These are phyloP conservation scores for Agrocybe chaxingu DNA, from an alignment of 768 basidiomycete species.

Conservation along the genomic window DNA sequence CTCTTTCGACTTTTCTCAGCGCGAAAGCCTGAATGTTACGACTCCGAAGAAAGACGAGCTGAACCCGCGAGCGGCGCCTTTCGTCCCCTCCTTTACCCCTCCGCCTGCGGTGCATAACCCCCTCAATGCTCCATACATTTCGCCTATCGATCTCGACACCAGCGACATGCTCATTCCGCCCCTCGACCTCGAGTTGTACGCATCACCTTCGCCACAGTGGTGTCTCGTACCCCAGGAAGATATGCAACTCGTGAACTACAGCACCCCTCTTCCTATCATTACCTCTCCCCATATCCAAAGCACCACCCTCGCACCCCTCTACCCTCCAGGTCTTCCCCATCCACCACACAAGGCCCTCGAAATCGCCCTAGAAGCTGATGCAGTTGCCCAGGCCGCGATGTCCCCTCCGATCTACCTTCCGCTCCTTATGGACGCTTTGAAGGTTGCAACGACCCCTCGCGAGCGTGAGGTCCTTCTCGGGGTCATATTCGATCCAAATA, in stretches of 20 bases:
- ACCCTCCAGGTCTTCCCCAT: conserved; percentile 6
- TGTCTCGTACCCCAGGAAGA: neutral
- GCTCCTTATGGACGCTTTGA: conserved; percentile 1
- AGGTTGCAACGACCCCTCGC: neutral
- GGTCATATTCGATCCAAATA: conserved; percentile 2
- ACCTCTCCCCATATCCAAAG: neutral
- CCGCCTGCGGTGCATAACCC: neutral
- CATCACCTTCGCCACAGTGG: neutral
- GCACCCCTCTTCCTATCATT: neutral
- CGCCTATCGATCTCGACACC: conserved; percentile 2
- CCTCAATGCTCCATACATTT: neutral
- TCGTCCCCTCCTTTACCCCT: conserved; percentile 8
- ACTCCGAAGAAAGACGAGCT: conserved; percentile 7
- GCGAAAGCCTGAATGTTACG: neutral
- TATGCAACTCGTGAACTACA: neutral
- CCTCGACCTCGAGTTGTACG: no score
- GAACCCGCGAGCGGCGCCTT: conserved; percentile 14
- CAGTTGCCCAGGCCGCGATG: neutral
- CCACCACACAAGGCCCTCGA: neutral
- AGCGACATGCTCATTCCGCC: neutral
- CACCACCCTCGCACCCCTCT: conserved; percentile 3
- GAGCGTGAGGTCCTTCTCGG: conserved; percentile 5
- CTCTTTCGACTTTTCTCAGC: neutral
- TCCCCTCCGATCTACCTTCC: conserved; percentile 8
- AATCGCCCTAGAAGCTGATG: neutral